These are phyloP conservation scores for Paramecium sonneborni DNA, from an alignment of 73 alveolate genomes.

Conservation along the genomic window DNA sequence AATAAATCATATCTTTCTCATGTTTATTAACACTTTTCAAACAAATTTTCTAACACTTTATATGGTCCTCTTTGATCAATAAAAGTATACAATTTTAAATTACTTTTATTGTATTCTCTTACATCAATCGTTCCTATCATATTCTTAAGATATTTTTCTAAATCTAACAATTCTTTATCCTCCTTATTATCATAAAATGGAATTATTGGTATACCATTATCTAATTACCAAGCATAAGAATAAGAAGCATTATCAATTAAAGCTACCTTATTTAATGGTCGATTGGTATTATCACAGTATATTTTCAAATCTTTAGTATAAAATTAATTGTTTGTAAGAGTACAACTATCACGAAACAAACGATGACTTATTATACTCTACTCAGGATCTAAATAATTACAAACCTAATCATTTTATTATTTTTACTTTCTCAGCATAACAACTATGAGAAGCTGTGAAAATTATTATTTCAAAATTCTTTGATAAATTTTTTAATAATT, in stretches of 20 bases:
- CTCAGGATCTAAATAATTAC: conserved; percentile 88
- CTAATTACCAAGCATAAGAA: conserved; percentile 79
- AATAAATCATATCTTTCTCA: no score
- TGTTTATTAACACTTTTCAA: neutral
- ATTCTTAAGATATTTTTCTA: neutral
- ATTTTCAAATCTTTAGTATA: conserved; percentile 92
- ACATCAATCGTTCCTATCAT: neutral
- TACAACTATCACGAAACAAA: conserved; percentile 88
- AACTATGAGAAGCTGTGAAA: conserved; percentile 92
- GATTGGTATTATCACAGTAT: conserved; percentile 74
- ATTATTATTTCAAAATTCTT: conserved; percentile 82
- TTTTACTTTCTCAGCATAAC: conserved; percentile 89
- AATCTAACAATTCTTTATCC: conserved; percentile 63
- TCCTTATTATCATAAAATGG: conserved; percentile 80
- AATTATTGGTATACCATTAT: conserved; percentile 82
- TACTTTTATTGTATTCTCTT: neutral
- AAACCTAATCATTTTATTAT: conserved; percentile 48
- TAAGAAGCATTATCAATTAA: conserved; percentile 93
- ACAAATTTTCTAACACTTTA: neutral
- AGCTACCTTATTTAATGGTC: conserved; percentile 71
- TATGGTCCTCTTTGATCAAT: neutral
- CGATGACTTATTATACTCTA: conserved; percentile 79
- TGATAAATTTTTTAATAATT: conserved; percentile 77
- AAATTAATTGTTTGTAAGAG: conserved; percentile 83
- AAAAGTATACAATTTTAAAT: neutral